Base-by-base conservation (phyloP, 2,329 filamentous ascomycete genomes). In the Emmonsiellopsis sp. region DNA sequence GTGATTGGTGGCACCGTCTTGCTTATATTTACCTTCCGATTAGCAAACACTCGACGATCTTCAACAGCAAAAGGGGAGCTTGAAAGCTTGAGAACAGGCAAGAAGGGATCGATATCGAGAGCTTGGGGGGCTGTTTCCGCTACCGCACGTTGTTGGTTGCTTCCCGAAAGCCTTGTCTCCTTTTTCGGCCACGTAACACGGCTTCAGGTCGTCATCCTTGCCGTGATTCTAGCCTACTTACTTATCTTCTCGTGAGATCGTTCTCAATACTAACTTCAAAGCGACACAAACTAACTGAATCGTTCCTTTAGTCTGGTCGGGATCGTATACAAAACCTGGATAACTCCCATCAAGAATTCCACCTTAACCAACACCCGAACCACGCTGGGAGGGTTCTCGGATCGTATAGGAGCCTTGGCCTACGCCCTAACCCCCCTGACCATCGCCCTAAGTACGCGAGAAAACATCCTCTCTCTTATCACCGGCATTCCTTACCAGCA, bases 401-500 rank as follows among this genome's bases (percentile, higher is more conserved):
- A 90, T 63, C 80, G 87, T 13, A 65, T 89, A 3, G 87, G 87
- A 6, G 77, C 84, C 2, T 67, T 90, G 0, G 86, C 87, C 1
- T 90, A 86, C 60, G 87, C 85, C 0, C 75, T 90, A 8, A 88
- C 86, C 0, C 86, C 86, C 0, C 73, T 90, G 0, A 83, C 83
- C 0, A 70, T 90, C 33, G 68, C 87, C 47, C 75, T 90, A 10
- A 76, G 80, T n/a, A 83, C 75, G 54, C 77, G 86, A 42, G 86
- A 90, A 64, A 86, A 83, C 0, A 71, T 89, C 2, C 76, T 90
- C 3, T 86, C 82, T 0, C 65, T 86, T 11, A 66, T 88, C 48
- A 90, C 86, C 0, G 86, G 87, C 1, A 74, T 90, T 0, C 85
- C 87, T 0, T 88, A 88, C 62, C 86, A 89, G 60, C 81, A 79